Conservation (phyloP, 768 basidiomycete genomes). For the Dictyophora rubrovolvata region DNA sequence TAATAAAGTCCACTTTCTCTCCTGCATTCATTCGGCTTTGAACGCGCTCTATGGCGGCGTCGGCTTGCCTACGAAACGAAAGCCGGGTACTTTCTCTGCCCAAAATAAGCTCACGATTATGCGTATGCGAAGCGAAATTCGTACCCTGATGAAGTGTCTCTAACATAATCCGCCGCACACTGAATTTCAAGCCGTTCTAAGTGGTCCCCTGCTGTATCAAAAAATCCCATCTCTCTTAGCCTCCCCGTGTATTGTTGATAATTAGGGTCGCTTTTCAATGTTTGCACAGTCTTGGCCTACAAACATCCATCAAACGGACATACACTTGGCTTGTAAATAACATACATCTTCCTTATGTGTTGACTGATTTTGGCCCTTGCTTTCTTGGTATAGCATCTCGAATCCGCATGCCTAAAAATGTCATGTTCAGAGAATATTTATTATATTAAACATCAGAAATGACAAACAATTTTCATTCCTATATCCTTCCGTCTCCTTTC, state of each 20-base stretch:
- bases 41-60: slow-evolving; percentile 44
- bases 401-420: slow-evolving; percentile 74
- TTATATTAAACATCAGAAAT: background rate
- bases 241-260: slow-evolving; percentile 64
- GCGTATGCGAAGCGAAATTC: background rate
- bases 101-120: background rate
- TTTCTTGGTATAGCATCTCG: slow-evolving; percentile 91
- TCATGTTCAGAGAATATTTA: background rate
- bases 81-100: slow-evolving; percentile 49
- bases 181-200: slow-evolving; percentile 69
- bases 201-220: slow-evolving; percentile 56
- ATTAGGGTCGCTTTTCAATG: slow-evolving; percentile 53
- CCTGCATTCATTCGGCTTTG: slow-evolving; percentile 17
- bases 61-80: slow-evolving; percentile 69
- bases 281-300: slow-evolving; percentile 57
- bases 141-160: slow-evolving; percentile 56
- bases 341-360: slow-evolving; percentile 22
- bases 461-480: slow-evolving; percentile 81
- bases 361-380: slow-evolving; percentile 49
- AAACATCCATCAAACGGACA: background rate
- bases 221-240: slow-evolving; percentile 60
- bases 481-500: slow-evolving; percentile 75
- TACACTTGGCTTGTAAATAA: background rate
- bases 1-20: slow-evolving; percentile 12
- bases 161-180: slow-evolving; percentile 54